Base-by-base conservation (phyloP, 495 filamentous ascomycete species). In the Penicillium cinerascens region DNA sequence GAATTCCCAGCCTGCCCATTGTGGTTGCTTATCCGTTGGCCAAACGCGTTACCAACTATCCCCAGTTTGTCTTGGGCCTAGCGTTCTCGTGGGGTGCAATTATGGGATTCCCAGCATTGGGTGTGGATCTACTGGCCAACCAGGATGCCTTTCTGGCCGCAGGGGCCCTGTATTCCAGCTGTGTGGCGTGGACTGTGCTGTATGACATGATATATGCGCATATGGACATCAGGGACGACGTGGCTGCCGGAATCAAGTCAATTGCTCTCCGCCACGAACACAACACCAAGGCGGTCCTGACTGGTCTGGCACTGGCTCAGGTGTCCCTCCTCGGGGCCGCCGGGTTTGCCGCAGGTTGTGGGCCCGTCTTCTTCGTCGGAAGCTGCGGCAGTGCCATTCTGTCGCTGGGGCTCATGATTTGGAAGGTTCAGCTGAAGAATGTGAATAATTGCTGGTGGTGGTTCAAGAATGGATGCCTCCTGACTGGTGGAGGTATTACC, bases 171-270 rank as follows among this genome's bases (percentile, higher is more conserved):
- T 97, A 97, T 68, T 73, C 81, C 15, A 92, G 88, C 55, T 96
- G 92, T 62, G 76, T 96, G 22, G 84, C 91, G 1, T 98, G 93
- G 93, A 96, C 93, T 9, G 82, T 97, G 38, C 66, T 97, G 50
- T 98, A 98, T 62, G 93, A 98, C 71, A 97, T 96, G 86, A 95
- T 98, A 17, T 98, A 98, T 71, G 93, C 95, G 27, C 92, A 97
- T 71, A 96, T 97, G 87, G 93, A 98, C 56, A 92, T 98, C 66
- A 88, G 87, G 63, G 93, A 98, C 59, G 93, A 98, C 65, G 82
- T 83, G 27, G 88, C 88, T 65, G 92, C 88, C 0, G 93, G 93
- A 1, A 96, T 98, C 72, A 97, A 96, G 74, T 91, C 86, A 58
- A 98, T 97, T 64, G 92, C 88, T 16, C 78, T 97, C 20, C 85